phyloP scores from a whole-genome alignment of 768 basidiomycete species.

The Dacryopinax spathularia region DNA sequence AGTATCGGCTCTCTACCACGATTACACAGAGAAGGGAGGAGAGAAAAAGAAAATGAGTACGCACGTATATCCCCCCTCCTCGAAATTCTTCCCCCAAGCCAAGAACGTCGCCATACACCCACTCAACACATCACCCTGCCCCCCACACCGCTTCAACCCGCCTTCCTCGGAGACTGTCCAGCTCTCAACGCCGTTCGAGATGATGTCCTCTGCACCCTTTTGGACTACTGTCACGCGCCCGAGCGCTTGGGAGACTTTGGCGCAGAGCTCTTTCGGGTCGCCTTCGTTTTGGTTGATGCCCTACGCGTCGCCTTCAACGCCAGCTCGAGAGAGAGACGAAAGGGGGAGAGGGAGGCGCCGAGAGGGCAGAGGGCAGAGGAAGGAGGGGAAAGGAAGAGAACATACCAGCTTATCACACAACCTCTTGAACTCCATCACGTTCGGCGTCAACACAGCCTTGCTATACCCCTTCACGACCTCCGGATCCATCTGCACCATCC shows the following conservation, averaged over 20 bases:
- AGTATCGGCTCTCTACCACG: conserved; percentile 33
- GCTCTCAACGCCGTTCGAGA: conserved; percentile 54
- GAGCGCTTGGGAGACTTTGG: conserved; percentile 52
- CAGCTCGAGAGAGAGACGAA: background rate
- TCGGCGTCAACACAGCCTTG: conserved; percentile 82
- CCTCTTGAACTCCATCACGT: conserved; percentile 82
- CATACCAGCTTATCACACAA: conserved; percentile 58
- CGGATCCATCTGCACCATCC: conserved; percentile 62
- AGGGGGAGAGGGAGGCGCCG: background rate
- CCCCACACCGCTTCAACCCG: conserved; percentile 84
- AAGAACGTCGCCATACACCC: conserved; percentile 79
- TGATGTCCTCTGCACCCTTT: conserved; percentile 72
- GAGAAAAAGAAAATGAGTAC: conserved; percentile 13
- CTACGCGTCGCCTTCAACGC: conserved; percentile 13
- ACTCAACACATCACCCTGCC: conserved; percentile 88
- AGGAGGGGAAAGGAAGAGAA: no score
- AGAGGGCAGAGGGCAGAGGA: no score
- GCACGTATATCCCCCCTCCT: conserved; percentile 69
- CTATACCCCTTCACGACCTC: conserved; percentile 68
- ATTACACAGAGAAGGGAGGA: background rate
- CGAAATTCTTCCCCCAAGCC: conserved; percentile 92
- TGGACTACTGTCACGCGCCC: conserved; percentile 83
- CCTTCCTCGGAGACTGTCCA: conserved; percentile 57
- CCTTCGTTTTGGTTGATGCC: conserved; percentile 21
- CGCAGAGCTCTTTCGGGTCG: conserved; percentile 38